phyloP scores from a whole-genome alignment of 352 stramenopile genomes.

The Pythium monospermum region DNA sequence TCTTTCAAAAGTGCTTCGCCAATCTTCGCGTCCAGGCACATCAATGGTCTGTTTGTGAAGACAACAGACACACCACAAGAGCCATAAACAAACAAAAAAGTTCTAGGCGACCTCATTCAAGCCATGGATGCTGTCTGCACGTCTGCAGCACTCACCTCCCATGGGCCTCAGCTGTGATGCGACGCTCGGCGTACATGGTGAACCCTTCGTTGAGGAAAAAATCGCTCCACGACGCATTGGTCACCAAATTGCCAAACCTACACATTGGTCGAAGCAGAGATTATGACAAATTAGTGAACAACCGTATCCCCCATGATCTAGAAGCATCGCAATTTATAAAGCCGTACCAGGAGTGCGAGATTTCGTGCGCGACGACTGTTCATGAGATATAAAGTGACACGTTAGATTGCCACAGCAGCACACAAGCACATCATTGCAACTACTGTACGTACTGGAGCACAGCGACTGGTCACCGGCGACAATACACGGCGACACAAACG shows the following conservation, averaged over 20 bases:
- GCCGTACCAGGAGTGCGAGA: slow-evolving; percentile 75
- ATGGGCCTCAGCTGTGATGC: slow-evolving; percentile 59
- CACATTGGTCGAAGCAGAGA: too few relatives aligned
- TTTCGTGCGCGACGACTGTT: slow-evolving; percentile 75
- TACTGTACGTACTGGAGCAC: slow-evolving; percentile 53
- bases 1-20: slow-evolving; percentile 57
- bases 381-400: background rate
- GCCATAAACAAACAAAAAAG: background rate
- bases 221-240: slow-evolving; percentile 81
- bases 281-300: too few relatives aligned
- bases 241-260: slow-evolving; percentile 81
- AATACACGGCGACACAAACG: slow-evolving; percentile 76
- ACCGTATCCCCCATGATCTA: too few relatives aligned
- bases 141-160: slow-evolving; percentile 38
- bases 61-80: background rate
- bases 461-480: slow-evolving; percentile 78
- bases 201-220: slow-evolving; percentile 89
- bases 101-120: background rate
- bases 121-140: background rate
- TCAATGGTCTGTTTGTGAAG: slow-evolving; percentile 39
- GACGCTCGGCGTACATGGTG: slow-evolving; percentile 80
- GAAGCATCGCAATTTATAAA: too few relatives aligned
- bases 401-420: background rate
- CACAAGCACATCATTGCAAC: too few relatives aligned
- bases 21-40: slow-evolving; percentile 69